Evolutionary conservation across 129 eudicot species (phyloP).

Genomic region (Silybum marianum): DNA sequence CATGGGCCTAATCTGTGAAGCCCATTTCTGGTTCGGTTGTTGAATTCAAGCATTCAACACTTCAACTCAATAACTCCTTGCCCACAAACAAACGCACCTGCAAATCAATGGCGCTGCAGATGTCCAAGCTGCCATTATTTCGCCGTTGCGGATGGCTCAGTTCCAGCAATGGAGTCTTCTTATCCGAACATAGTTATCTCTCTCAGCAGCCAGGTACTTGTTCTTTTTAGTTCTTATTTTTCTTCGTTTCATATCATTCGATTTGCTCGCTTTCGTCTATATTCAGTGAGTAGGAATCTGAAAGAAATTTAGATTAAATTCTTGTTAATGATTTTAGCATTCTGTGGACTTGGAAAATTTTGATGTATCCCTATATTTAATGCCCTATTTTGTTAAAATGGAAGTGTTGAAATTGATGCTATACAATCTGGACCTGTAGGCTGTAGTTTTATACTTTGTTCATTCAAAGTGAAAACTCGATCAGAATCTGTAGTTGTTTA

Average conservation of each 20-base stretch:
- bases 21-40: neutral
- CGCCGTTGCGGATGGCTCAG: constrained; percentile 36
- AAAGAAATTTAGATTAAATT: neutral
- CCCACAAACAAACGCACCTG: constrained; percentile 6
- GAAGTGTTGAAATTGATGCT: neutral
- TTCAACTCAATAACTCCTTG: neutral
- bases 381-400: neutral
- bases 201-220: constrained; percentile 33
- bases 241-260: neutral
- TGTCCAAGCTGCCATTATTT: constrained; percentile 41
- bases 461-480: neutral
- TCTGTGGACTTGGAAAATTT: neutral
- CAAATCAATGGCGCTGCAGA: constrained; percentile 50
- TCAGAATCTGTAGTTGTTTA: neutral
- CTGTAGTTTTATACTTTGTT: neutral
- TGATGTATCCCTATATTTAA: neutral
- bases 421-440: neutral
- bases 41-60: too few relatives aligned
- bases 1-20: neutral
- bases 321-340: neutral
- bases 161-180: constrained; percentile 29
- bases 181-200: constrained; percentile 21
- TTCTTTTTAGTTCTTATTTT: neutral
- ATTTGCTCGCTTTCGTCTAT: too few relatives aligned
- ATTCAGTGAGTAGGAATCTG: neutral